A percentile compares a stretch with the other conserved stretches of the same genome.
Conservation (phyloP, 2,329 filamentous ascomycete genomes). For the Neopestalotiopsis sp. region DNA sequence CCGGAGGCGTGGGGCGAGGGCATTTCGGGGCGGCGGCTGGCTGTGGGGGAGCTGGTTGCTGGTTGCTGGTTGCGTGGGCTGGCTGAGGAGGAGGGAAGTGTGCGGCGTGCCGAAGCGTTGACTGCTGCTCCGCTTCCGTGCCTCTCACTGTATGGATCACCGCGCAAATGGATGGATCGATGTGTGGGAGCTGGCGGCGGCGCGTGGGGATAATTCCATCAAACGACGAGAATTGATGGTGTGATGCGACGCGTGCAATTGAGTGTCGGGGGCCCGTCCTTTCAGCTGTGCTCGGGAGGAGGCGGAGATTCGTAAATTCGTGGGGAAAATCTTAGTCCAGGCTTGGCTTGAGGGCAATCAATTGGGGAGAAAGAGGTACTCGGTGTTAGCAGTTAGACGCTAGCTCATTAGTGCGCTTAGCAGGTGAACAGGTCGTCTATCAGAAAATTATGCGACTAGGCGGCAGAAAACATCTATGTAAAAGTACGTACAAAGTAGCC, state of each 20-base stretch:
- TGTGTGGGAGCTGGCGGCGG: not conserved
- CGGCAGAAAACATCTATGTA: too few species aligned
- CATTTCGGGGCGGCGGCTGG: not conserved
- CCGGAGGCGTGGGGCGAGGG: slow-evolving; percentile 11
- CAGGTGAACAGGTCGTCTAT: not conserved
- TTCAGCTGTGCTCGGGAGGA: not conserved
- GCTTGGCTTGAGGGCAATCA: not conserved
- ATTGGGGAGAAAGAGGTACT: not conserved
- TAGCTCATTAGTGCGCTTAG: not conserved
- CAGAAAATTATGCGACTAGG: not conserved
- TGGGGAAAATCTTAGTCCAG: not conserved
- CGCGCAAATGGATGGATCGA: too few species aligned
- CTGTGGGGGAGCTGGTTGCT: not conserved
- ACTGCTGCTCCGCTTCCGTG: too few species aligned
- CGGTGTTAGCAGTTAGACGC: not conserved
- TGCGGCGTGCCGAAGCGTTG: too few species aligned
- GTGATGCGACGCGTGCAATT: not conserved
- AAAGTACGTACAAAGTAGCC: too few species aligned
- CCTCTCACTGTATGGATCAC: too few species aligned
- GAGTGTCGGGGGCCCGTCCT: not conserved
- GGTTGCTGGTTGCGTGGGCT: not conserved
- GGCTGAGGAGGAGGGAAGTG: not conserved
- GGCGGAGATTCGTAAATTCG: slow-evolving; percentile 1
- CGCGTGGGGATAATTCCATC: not conserved
- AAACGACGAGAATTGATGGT: not conserved